Evolutionary conservation across 2,329 filamentous ascomycete species (phyloP), one percentile per base, ranked within the genome.

Genomic region (Fusarium sp.): DNA sequence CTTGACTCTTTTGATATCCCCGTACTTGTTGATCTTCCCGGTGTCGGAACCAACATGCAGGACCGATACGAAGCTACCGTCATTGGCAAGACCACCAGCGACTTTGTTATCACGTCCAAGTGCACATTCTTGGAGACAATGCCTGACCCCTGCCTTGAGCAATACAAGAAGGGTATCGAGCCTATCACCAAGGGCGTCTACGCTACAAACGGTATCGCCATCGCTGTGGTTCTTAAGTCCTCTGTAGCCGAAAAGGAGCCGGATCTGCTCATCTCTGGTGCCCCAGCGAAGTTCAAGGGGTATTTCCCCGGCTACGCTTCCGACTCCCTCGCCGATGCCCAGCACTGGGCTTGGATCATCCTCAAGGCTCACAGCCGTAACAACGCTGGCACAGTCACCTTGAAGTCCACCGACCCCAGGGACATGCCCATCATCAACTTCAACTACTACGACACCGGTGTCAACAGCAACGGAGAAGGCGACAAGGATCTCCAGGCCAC

Each of bases 391-490:
- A 90, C 86, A 0, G 91, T 94, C 16, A 88, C 83, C 3, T 85
- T 94, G 2, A 85, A 84, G 20, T 92, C 90, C 0, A 83, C 87
- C 0, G 87, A 93, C 76, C 91, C 92, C 0, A 87, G 87, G 1
- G 92, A 93, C 62, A 87, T 87, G n/a, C 92, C 92, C 0, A 81
- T 87, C 37, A 92, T 94, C 74, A 84, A 85, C 61, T 93, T 91
- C 83, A 89, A 90, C 80, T 92, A 87, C 80, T 92, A 89, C 82
- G 84, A 87, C 35, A 83, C 84, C 0, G 88, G 88, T 32, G 82
- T 79, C 25, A 84, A 86, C 32, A 92, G 92, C 78, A 68, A 75
- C 3, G 74, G 66, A 16, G 74, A 77, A 35, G 84, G 85, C 10
- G 87, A 88, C 4, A 83, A 86, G 43, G 86, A 90, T 48, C 76